These are phyloP conservation scores for Backusella westeae DNA, from an alignment of 192 early-diverging fungal species.

Conservation along the genomic window DNA sequence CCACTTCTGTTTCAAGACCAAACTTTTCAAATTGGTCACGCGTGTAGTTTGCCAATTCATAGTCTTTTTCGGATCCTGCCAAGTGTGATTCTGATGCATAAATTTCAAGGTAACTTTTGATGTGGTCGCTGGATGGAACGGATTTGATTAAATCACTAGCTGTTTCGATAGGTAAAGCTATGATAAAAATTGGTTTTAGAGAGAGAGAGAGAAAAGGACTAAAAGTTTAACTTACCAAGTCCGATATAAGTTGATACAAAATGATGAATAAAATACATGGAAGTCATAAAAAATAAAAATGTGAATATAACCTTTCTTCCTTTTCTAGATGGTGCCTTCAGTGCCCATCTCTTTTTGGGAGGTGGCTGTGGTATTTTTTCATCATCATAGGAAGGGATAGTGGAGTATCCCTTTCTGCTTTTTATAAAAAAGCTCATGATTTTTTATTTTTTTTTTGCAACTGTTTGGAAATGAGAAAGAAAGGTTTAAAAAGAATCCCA, in stretches of 20 bases:
- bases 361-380: neutral
- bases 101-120: slow-evolving; percentile 44
- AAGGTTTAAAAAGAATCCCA: neutral
- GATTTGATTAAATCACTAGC: slow-evolving; percentile 36
- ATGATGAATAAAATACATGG: slow-evolving; percentile 5
- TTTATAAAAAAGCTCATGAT: slow-evolving; percentile 2
- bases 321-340: neutral
- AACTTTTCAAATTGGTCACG: slow-evolving; percentile 42
- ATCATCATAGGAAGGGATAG: neutral
- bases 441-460: neutral
- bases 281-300: slow-evolving; percentile 6
- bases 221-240: neutral
- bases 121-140: slow-evolving; percentile 37
- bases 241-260: neutral
- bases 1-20: slow-evolving; percentile 52
- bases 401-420: neutral
- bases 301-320: neutral
- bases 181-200: neutral
- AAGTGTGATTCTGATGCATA: slow-evolving; percentile 52
- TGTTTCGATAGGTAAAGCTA: slow-evolving; percentile 19
- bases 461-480: neutral
- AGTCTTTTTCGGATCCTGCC: slow-evolving; percentile 49
- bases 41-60: slow-evolving; percentile 47
- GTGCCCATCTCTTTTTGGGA: neutral
- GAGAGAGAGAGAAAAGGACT: neutral